Evolutionary conservation across 768 basidiomycete species (phyloP), one percentile per base, ranked within the genome.

Genomic region (Collybiopsis confluens): DNA sequence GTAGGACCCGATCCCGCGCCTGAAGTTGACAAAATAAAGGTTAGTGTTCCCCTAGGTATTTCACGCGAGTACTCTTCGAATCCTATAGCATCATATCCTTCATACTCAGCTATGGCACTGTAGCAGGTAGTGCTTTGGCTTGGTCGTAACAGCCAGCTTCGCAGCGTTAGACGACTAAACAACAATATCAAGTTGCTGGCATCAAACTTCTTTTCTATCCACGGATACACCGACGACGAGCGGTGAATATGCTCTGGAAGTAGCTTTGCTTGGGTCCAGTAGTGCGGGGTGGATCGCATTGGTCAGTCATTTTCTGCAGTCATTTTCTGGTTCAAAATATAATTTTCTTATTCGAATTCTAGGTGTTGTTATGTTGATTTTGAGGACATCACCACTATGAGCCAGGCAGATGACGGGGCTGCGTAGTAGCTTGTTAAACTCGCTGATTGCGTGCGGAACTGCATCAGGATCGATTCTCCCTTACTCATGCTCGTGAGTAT

Each of bases 281-380:
- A 88, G 18, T 86, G 88, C 58, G 87, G 87, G 45, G 79, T 87
- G 23, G 81, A 83, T 58, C 82, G 83, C 54, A 74, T 82, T 7
- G 81, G 83, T 61, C 16, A 35, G 35, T 15, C 10, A 20, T 3
- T 13, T 21, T 20, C 7, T n/a, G 7, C 3, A 10, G n/a, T 10
- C 38, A 41, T n/a, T n/a, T n/a, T n/a, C n/a, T n/a, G n/a, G n/a
- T n/a, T n/a, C n/a, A n/a, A n/a, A n/a, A n/a, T n/a, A n/a, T n/a
- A n/a, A n/a, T n/a, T n/a, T n/a, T n/a, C n/a, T n/a, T n/a, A n/a
- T n/a, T n/a, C n/a, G n/a, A n/a, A n/a, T n/a, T n/a, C n/a, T n/a
- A n/a, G n/a, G n/a, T n/a, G 30, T 33, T 13, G 13, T 33, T 27
- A 46, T 33, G 45, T 46, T 20, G 45, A 46, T 35, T 46, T 33